These are phyloP conservation scores for Rhodomyrtus psidioides DNA, from an alignment of 441 rosid species.

Conservation along the genomic window DNA sequence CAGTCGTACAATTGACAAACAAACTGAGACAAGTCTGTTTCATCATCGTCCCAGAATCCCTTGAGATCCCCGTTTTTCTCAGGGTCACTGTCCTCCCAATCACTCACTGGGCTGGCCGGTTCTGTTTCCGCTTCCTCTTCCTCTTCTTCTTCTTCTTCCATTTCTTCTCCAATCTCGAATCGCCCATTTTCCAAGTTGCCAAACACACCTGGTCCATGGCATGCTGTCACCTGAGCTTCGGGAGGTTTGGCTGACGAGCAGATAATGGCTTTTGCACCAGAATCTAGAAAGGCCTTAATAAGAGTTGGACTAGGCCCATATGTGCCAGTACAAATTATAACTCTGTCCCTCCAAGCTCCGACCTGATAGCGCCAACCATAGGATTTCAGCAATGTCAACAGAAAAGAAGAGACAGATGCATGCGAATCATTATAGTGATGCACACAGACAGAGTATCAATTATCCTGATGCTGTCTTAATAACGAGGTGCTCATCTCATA, in stretches of 20 bases:
- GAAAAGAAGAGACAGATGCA: not conserved
- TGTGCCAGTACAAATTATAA: constrained; percentile 77
- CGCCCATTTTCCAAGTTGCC: constrained; percentile 47
- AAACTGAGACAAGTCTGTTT: constrained; percentile 68
- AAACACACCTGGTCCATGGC: constrained; percentile 47
- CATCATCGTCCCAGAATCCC: constrained; percentile 72
- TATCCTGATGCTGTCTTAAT: not conserved
- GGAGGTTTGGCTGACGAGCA: constrained; percentile 70
- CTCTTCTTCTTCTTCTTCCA: constrained; percentile 47
- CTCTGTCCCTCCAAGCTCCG: constrained; percentile 98
- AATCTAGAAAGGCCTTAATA: constrained; percentile 77
- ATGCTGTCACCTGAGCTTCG: constrained; percentile 37
- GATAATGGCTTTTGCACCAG: constrained; percentile 85
- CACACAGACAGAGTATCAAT: not conserved
- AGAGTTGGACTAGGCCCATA: constrained; percentile 64
- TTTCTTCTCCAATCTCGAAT: constrained; percentile 90
- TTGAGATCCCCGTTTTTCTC: constrained; percentile 37
- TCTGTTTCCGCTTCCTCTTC: constrained; percentile 8
- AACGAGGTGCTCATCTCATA: not conserved
- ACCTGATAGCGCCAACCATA: constrained; percentile 26
- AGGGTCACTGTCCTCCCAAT: constrained; percentile 90
- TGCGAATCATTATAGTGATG: not conserved
- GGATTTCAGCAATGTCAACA: not conserved
- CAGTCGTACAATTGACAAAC: constrained; percentile 60
- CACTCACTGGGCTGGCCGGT: constrained; percentile 61